Conservation (phyloP, 2,329 filamentous ascomycete genomes). For the Capronia epimyces region DNA sequence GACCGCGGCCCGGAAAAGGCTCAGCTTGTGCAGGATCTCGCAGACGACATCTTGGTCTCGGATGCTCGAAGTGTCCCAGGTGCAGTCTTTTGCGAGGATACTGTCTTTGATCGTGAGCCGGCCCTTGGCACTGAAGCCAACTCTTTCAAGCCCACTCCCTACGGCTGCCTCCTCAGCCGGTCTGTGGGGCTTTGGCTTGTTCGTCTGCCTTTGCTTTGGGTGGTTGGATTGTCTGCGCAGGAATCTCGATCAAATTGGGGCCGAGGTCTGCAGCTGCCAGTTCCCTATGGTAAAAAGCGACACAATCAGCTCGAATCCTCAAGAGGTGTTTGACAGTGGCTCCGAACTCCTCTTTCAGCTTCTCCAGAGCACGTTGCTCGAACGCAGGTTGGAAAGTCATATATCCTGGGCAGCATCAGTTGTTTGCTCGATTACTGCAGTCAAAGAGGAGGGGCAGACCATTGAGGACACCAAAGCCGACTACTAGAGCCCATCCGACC, state of each 20-base stretch:
- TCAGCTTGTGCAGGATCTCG: too few species aligned
- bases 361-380: slow-evolving; percentile 35
- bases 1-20: too few species aligned
- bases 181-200: neutral
- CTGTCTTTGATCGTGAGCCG: too few species aligned
- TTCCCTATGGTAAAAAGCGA: slow-evolving; percentile 1
- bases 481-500: slow-evolving; percentile 35
- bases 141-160: neutral
- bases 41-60: too few species aligned
- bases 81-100: too few species aligned
- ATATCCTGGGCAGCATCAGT: slow-evolving; percentile 34
- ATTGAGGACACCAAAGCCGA: slow-evolving; percentile 39
- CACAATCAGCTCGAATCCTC: neutral
- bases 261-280: slow-evolving; percentile 19
- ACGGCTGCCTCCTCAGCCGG: neutral
- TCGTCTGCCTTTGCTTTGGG: neutral
- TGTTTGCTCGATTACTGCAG: neutral
- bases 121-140: neutral
- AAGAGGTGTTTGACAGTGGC: neutral
- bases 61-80: too few species aligned
- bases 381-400: slow-evolving; percentile 42
- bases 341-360: slow-evolving; percentile 24
- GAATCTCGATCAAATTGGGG: slow-evolving; percentile 24
- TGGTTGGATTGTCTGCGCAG: slow-evolving; percentile 3
- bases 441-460: slow-evolving; percentile 29